Conservation (phyloP, 768 basidiomycete genomes). For the Rhizopogon sp. region DNA sequence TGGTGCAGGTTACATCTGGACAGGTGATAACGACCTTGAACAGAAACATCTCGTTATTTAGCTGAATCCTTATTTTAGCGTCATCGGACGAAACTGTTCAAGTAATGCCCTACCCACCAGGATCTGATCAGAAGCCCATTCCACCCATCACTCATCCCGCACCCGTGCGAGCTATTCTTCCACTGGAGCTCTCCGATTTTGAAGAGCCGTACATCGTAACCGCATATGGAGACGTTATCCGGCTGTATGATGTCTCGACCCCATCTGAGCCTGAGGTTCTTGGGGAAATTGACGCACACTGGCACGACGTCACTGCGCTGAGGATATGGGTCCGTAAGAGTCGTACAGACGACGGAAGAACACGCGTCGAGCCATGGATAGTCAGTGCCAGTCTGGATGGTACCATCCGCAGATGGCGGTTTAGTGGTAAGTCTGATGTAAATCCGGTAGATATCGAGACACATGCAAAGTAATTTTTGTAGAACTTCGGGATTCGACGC, state of each 20-base stretch:
- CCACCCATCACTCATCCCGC: conserved; percentile 55
- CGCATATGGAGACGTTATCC: conserved; percentile 78
- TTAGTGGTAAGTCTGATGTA: conserved; percentile 45
- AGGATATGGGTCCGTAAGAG: conserved; percentile 62
- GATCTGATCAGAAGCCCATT: conserved; percentile 30
- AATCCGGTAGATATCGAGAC: not conserved
- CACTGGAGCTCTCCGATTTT: conserved; percentile 58
- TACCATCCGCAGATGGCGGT: conserved; percentile 81
- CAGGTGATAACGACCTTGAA: conserved; percentile 43
- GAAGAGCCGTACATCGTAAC: conserved; percentile 74
- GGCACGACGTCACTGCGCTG: conserved; percentile 81
- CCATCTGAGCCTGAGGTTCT: conserved; percentile 65
- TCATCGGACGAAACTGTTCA: conserved; percentile 87
- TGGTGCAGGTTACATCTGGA: conserved; percentile 80
- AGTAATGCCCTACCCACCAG: conserved; percentile 42
- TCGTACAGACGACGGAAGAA: conserved; percentile 37
- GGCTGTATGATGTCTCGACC: conserved; percentile 73
- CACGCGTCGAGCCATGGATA: conserved; percentile 72
- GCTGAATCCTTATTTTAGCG: conserved; percentile 38
- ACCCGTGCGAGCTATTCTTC: conserved; percentile 71
- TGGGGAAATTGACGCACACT: conserved; percentile 79
- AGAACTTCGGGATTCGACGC: conserved; percentile 25
- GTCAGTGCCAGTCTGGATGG: conserved; percentile 82
- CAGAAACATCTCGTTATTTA: not conserved
- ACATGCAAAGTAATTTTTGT: not conserved